These are phyloP conservation scores for Termitomyces sp. DNA, from an alignment of 768 basidiomycete genomes.

Conservation along the genomic window DNA sequence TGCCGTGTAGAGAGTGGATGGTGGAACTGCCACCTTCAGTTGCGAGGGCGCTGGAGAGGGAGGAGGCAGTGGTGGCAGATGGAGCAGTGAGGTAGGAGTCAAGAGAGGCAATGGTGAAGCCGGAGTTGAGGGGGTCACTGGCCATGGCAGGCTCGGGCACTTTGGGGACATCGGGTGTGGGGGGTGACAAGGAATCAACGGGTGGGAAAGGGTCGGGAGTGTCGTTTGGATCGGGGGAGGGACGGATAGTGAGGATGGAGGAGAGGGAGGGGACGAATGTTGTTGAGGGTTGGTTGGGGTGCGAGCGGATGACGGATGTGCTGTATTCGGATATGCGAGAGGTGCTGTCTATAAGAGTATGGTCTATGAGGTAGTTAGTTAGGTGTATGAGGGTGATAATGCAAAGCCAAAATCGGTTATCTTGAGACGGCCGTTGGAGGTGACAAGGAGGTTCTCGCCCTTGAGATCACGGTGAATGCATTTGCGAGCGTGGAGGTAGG, in stretches of 20 bases:
- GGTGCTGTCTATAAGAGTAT: constrained; percentile 47
- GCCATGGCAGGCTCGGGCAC: neutral
- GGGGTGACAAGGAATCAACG: constrained; percentile 18
- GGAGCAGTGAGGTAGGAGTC: constrained; percentile 68
- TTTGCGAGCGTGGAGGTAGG: constrained; percentile 93
- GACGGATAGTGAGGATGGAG: constrained; percentile 70
- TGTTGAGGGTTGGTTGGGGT: constrained; percentile 35
- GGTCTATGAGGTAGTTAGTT: constrained; percentile 16
- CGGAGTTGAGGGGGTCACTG: constrained; percentile 37
- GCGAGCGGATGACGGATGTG: constrained; percentile 60
- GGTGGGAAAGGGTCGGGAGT: constrained; percentile 33
- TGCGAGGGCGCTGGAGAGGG: constrained; percentile 54
- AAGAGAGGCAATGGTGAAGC: constrained; percentile 53
- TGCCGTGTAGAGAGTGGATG: constrained; percentile 41
- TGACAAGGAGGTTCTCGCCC: constrained; percentile 96
- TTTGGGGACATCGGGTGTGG: constrained; percentile 5
- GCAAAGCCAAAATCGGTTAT: constrained; percentile 99
- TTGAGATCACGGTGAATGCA: constrained; percentile 91
- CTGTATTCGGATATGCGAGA: constrained; percentile 57
- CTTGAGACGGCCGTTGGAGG: constrained; percentile 90
- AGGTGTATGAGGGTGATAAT: neutral
- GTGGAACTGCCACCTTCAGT: constrained; percentile 79
- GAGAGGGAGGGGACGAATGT: constrained; percentile 54
- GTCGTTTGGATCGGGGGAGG: constrained; percentile 47
- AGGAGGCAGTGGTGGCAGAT: constrained; percentile 41